A percentile compares a stretch with the other conserved stretches of the same genome.
These are phyloP conservation scores for Entoloma clypeatum DNA, from an alignment of 1,284 basidiomycete genomes.

Conservation along the genomic window DNA sequence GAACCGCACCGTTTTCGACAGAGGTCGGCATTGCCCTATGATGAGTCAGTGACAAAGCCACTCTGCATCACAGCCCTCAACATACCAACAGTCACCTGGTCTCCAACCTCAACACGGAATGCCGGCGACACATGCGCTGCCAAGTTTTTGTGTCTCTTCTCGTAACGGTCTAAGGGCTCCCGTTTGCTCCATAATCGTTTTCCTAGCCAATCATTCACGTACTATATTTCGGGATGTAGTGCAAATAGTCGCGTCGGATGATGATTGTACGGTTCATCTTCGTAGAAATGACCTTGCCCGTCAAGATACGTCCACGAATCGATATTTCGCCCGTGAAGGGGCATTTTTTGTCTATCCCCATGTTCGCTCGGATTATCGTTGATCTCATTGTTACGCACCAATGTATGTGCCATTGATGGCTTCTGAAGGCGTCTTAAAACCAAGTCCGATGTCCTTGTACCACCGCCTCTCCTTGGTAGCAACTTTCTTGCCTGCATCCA, in stretches of 20 bases:
- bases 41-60: neutral
- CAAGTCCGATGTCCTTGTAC: constrained; percentile 98
- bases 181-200: constrained; percentile 12
- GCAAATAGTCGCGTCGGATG: constrained; percentile 98
- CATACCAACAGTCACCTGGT: constrained; percentile 93
- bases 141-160: constrained; percentile 98
- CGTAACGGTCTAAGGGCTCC: constrained; percentile 75
- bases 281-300: constrained; percentile 95
- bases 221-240: constrained; percentile 99
- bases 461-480: constrained; percentile 95
- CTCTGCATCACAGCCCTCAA: constrained; percentile 19
- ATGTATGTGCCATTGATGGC: constrained; percentile 98
- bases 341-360: constrained; percentile 92
- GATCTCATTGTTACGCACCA: constrained; percentile 49
- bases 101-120: constrained; percentile 94
- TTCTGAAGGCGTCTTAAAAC: constrained; percentile 95
- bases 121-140: constrained; percentile 96
- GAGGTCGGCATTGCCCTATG: constrained; percentile 93
- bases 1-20: constrained; percentile 99
- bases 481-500: constrained; percentile 90
- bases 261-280: constrained; percentile 99
- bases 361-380: neutral
- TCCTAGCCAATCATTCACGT: constrained; percentile 23
- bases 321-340: constrained; percentile 95
- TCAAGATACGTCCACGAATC: constrained; percentile 98